Base-by-base conservation (phyloP, 2,329 filamentous ascomycete genomes). In the Thielaviopsis punctulata region DNA sequence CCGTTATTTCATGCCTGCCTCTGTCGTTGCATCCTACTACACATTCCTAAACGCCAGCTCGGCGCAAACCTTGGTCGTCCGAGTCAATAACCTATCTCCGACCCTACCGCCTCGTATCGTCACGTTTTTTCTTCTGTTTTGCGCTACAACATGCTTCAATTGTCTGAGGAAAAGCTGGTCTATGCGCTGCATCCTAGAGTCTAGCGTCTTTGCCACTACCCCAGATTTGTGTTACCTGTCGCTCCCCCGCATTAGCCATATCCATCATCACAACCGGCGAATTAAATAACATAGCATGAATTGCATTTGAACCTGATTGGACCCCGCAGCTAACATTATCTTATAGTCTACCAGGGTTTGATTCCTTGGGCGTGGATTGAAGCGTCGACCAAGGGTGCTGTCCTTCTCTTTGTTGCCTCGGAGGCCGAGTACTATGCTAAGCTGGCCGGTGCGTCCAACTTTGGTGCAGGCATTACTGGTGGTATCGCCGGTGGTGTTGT, bases 361-460 rank as follows among this genome's bases (percentile, higher is more conserved):
- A 96, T 98, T 68, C 92, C 92, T 58, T 95, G 90, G 90, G 92
- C 92, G 69, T 98, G 92, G 92, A 96, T 98, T 72, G 92, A 98
- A 79, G 92, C 92, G 66, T 96, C 90, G 64, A 96, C 92, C 72
- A 98, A 98, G 75, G 92, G 92, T 67, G 92, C 92, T 62, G 92
- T 98, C 62, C 85, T 98, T 64, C 86, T 98, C 69, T 98, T 98
- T 73, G 90, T 98, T 67, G 92, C 92, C 60, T 94, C 90, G 62
- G 92, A 98, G 72, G 90, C 88, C 70, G 92, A 98, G 69, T 98
- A 84, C 78, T 86, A 92, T 66, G 90, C 89, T 61, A 86, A 85
- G 64, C 73, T 75, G 59, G 78, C 82, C 57, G 92, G 92, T 60
- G 90, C 88, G 57, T 79, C 76, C 62, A 84, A 93, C 68, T 96